These are phyloP conservation scores for Tetrahymena malaccensis DNA, from an alignment of 73 alveolate species.

Conservation along the genomic window DNA sequence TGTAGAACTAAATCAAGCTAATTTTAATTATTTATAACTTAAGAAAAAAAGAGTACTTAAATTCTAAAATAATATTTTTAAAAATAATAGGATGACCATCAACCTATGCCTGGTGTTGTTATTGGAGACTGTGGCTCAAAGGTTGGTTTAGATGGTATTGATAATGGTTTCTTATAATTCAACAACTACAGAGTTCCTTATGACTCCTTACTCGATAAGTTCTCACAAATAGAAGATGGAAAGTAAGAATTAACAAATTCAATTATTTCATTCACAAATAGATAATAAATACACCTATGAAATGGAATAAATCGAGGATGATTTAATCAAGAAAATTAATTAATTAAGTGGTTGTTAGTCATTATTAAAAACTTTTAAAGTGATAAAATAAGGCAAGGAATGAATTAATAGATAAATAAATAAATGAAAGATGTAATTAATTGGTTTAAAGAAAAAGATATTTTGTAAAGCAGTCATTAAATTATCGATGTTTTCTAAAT, in stretches of 20 bases:
- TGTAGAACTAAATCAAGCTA: not conserved
- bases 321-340: no score
- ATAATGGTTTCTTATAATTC: constrained; percentile 71
- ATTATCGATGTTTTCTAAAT: not conserved
- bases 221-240: constrained; percentile 50
- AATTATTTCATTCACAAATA: not conserved
- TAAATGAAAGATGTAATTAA: no score
- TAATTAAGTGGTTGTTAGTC: no score
- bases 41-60: no score
- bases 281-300: not conserved
- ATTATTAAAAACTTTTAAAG: no score
- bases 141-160: constrained; percentile 66
- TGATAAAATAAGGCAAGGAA: no score
- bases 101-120: constrained; percentile 53
- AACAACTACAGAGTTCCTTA: constrained; percentile 59
- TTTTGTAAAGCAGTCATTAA: not conserved
- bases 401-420: no score
- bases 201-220: constrained; percentile 58
- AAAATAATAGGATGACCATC: constrained; percentile 29
- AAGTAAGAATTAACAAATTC: constrained; percentile 55
- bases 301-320: not conserved
- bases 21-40: no score
- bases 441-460: not conserved
- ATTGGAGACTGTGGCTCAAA: constrained; percentile 85
- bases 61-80: not conserved